Evolutionary conservation across 305 asterid genomes (phyloP), one percentile per base, ranked within the genome.

Genomic region (Petunia hybrid): DNA sequence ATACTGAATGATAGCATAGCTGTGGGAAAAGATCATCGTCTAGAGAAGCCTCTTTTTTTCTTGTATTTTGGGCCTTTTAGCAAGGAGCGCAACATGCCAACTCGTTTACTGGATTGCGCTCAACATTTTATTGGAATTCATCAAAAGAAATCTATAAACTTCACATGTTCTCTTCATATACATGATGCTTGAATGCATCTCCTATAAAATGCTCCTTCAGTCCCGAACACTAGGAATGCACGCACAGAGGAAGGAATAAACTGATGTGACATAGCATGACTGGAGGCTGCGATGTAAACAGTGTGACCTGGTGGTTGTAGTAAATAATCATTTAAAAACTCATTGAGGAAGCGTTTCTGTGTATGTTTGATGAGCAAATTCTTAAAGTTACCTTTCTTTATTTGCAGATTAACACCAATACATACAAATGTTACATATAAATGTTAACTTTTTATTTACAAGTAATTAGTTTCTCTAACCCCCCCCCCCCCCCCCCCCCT

Each of bases 221-320:
- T 35, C 78, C 62, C 13, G 51, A 71, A 71, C 35, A 48, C 61
- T 48, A 48, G 77, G 12, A 71, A 12, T 71, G 62, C 61, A 71
- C 46, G 62, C 2, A 48, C 13, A 71, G 13, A 71, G 62, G 22
- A 46, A 71, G 12, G n/a, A 10, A 10, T 35, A 35, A 71, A 71
- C 78, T 10, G 43, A 42, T 48, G 35, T 48, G 78, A 12, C 45
- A 0, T 35, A 31, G 12, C 43, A 71, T 48, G 62, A 71, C 42
- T 9, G 41, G 9, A 46, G 16, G 60, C 61, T 46, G 59, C 45
- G 59, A 70, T 22, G 42, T 31, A 16, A 43, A 22, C 45, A 70
- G 10, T 70, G 16, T 5, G 39, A 5, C 9, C 7, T 5, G 78
- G 42, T 48, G 78, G 13, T 48, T 48, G 48, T 22, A 31, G 10